Evolutionary conservation across 768 basidiomycete species (phyloP).

Genomic region (Trametes gibbosa): DNA sequence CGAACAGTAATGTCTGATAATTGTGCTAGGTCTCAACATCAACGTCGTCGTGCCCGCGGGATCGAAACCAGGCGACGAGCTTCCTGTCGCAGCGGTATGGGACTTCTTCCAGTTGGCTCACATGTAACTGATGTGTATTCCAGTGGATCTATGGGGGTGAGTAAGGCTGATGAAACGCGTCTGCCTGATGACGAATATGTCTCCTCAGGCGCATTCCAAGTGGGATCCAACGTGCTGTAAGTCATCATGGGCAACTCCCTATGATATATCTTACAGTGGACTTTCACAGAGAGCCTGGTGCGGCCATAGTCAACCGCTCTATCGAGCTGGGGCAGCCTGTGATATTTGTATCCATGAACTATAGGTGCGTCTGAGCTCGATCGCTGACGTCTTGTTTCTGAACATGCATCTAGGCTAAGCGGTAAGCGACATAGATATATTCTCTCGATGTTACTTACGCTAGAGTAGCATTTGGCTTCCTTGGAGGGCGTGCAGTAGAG

Average conservation of each 20-base stretch:
- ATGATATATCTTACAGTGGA: background rate
- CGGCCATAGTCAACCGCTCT: slow-evolving; percentile 41
- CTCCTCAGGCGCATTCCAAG: background rate
- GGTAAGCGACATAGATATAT: background rate
- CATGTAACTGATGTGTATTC: background rate
- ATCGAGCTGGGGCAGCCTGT: slow-evolving; percentile 41
- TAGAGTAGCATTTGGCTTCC: slow-evolving; percentile 35
- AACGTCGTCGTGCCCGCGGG: slow-evolving; percentile 48
- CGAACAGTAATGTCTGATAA: background rate
- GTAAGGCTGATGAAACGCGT: background rate
- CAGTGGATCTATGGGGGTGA: background rate
- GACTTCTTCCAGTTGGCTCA: background rate
- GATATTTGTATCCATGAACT: slow-evolving; percentile 28
- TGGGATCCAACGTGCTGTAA: background rate
- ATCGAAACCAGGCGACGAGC: slow-evolving; percentile 39
- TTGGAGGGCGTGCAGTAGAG: slow-evolving; percentile 37
- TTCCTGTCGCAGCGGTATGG: slow-evolving; percentile 55
- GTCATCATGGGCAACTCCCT: background rate
- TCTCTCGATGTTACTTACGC: background rate
- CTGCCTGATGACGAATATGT: background rate
- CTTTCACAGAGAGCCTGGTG: slow-evolving; percentile 25
- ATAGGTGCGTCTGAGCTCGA: slow-evolving; percentile 29
- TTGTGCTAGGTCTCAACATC: slow-evolving; percentile 43
- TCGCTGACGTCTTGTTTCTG: background rate
- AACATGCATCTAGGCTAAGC: background rate